Percentiles rank a stretch among this genome's conserved stretches.
Conservation (phyloP, 306 rosid species). For the Quercus gilva region DNA sequence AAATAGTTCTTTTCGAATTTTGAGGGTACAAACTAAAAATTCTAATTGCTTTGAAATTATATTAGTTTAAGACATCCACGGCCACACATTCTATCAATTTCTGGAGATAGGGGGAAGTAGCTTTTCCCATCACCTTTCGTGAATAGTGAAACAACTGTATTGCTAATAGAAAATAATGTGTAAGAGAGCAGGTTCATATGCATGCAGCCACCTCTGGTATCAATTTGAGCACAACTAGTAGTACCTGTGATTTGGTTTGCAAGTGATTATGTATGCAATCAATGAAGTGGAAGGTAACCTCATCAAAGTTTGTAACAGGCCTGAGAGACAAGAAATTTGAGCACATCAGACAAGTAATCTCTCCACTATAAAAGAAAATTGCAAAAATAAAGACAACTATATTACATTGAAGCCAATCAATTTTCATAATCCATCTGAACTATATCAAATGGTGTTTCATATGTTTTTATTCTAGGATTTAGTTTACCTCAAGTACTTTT, state of each 20-base stretch:
- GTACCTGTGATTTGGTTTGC: slow-evolving; percentile 58
- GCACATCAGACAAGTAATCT: slow-evolving; percentile 4
- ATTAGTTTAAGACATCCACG: background rate
- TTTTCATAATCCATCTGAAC: background rate
- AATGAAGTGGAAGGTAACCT: slow-evolving; percentile 81
- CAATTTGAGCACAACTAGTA: background rate
- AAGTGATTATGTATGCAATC: slow-evolving; percentile 86
- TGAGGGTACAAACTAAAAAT: too few relatives aligned
- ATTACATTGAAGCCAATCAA: background rate
- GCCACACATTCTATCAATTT: background rate
- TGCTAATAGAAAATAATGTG: background rate
- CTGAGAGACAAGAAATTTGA: slow-evolving; percentile 42
- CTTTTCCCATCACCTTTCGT: background rate
- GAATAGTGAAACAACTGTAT: background rate
- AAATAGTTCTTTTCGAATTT: background rate
- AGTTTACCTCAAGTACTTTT: too few relatives aligned
- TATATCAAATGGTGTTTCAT: background rate
- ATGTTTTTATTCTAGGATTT: too few relatives aligned
- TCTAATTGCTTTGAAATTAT: too few relatives aligned
- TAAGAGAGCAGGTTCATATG: background rate
- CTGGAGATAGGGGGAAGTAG: background rate
- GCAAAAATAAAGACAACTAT: background rate
- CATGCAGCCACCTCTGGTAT: background rate
- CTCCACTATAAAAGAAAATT: background rate
- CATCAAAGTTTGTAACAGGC: slow-evolving; percentile 79